Conservation (phyloP, 352 stramenopile genomes). For the Halophytophthora batemanensis region DNA sequence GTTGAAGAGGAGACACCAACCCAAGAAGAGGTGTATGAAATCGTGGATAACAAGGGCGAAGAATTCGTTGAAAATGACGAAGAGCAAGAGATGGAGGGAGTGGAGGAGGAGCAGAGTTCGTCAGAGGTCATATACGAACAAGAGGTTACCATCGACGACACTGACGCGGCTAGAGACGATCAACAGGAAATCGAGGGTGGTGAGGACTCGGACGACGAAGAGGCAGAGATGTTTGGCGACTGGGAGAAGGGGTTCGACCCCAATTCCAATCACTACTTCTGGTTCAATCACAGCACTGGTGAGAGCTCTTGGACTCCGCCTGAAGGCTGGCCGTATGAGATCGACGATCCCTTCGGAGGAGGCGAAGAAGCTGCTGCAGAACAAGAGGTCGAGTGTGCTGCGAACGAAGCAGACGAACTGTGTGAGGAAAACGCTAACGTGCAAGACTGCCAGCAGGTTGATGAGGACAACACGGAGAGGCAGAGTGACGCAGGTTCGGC, state of each 20-base stretch:
- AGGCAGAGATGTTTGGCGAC: conserved; percentile 72
- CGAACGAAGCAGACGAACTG: conserved; percentile 10
- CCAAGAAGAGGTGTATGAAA: conserved; percentile 2
- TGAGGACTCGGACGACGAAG: conserved; percentile 70
- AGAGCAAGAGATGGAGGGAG: conserved; percentile 6
- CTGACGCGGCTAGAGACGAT: conserved; percentile 6
- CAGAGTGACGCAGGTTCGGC: not conserved
- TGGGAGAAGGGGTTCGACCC: conserved; percentile 87
- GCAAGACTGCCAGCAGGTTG: conserved; percentile 14
- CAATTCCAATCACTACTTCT: conserved; percentile 84
- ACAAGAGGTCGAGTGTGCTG: conserved; percentile 11
- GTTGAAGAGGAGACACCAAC: conserved; percentile 9
- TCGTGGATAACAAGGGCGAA: conserved; percentile 6
- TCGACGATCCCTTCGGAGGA: conserved; percentile 64
- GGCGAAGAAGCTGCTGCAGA: conserved; percentile 8
- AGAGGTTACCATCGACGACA: conserved; percentile 8
- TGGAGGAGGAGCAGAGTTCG: conserved; percentile 4
- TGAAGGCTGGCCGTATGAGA: conserved; percentile 68
- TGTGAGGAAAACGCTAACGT: conserved; percentile 1
- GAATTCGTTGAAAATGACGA: conserved; percentile 9
- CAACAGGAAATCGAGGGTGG: conserved; percentile 30
- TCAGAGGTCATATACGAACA: conserved; percentile 7
- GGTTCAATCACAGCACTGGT: conserved; percentile 82
- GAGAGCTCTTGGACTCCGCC: conserved; percentile 79
- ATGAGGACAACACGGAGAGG: conserved; percentile 11